phyloP scores from a whole-genome alignment of 805 yeast genomes.

The Starmerella asiatica region DNA sequence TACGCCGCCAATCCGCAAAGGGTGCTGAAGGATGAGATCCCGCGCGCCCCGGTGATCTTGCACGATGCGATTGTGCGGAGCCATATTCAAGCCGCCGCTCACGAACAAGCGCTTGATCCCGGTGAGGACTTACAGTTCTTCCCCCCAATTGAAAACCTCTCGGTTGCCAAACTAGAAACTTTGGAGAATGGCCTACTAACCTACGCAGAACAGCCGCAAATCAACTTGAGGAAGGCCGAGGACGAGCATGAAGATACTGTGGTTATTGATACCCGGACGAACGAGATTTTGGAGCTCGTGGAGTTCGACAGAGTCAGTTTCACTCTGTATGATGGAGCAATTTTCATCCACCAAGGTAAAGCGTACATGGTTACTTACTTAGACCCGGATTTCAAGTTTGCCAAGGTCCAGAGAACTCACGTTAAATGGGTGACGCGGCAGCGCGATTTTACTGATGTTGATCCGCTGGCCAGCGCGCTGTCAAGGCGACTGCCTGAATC shows the following conservation, averaged over 20 bases:
- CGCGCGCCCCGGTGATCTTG: conserved; percentile 47
- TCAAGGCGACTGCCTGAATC: conserved; percentile 8
- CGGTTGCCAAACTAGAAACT: conserved; percentile 2
- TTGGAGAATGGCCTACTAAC: conserved; percentile 40
- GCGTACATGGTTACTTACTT: conserved; percentile 79
- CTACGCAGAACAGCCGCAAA: conserved; percentile 57
- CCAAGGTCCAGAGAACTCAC: conserved; percentile 73
- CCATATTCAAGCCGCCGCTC: conserved; percentile 91
- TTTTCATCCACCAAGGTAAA: conserved; percentile 84
- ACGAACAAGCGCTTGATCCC: conserved; percentile 51
- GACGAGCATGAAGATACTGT: conserved; percentile 68
- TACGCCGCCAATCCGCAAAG: conserved; percentile 58
- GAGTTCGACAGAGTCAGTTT: conserved; percentile 83
- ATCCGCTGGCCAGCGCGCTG: conserved; percentile 38
- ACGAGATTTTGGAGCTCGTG: conserved; percentile 67
- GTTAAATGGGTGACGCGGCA: conserved; percentile 92
- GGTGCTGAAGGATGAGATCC: conserved; percentile 40
- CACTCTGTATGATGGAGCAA: conserved; percentile 84
- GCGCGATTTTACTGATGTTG: conserved; percentile 86
- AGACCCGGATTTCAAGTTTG: conserved; percentile 62
- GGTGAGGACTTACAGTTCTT: conserved; percentile 47
- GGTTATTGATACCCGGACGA: conserved; percentile 77
- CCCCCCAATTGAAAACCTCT: conserved; percentile 24
- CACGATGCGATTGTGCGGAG: conserved; percentile 50
- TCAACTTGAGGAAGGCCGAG: conserved; percentile 71